These are phyloP conservation scores for Heritiera fomes DNA, from an alignment of 345 rosid genomes.

Conservation along the genomic window DNA sequence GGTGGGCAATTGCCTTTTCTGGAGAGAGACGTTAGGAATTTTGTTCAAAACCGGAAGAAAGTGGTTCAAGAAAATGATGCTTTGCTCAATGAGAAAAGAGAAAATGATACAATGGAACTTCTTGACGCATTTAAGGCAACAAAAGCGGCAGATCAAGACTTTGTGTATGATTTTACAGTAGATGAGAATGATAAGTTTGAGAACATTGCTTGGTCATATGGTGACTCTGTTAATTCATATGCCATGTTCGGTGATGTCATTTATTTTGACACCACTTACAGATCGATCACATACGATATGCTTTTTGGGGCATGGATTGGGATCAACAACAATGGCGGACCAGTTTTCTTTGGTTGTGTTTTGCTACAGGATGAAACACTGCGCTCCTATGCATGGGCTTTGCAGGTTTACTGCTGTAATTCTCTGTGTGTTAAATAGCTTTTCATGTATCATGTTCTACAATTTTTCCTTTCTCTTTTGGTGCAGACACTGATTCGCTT, in stretches of 20 bases:
- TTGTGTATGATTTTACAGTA: constrained; percentile 41
- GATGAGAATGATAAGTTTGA: constrained; percentile 44
- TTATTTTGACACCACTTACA: constrained; percentile 42
- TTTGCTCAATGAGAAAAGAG: constrained; percentile 38
- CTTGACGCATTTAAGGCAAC: constrained; percentile 39
- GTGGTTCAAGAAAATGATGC: constrained; percentile 42
- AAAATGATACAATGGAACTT: constrained; percentile 43
- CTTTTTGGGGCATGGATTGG: constrained; percentile 47
- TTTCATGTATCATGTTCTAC: not conserved
- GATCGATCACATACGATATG: constrained; percentile 41
- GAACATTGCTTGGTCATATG: constrained; percentile 47
- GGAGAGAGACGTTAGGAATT: constrained; percentile 45
- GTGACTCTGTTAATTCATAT: constrained; percentile 37
- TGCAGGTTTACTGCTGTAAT: constrained; percentile 36
- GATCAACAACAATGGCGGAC: constrained; percentile 42
- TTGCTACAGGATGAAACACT: constrained; percentile 42
- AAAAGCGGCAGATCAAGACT: constrained; percentile 42
- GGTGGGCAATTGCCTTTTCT: constrained; percentile 41
- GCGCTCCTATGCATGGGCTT: constrained; percentile 44
- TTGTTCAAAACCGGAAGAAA: constrained; percentile 42
- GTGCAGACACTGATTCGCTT: constrained; percentile 38
- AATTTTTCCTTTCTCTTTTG: not conserved
- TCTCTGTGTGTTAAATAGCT: not conserved
- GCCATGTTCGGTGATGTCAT: constrained; percentile 41
- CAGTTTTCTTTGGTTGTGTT: constrained; percentile 42